phyloP scores from a whole-genome alignment of 805 yeast genomes.

The Starmerella tilneyi region DNA sequence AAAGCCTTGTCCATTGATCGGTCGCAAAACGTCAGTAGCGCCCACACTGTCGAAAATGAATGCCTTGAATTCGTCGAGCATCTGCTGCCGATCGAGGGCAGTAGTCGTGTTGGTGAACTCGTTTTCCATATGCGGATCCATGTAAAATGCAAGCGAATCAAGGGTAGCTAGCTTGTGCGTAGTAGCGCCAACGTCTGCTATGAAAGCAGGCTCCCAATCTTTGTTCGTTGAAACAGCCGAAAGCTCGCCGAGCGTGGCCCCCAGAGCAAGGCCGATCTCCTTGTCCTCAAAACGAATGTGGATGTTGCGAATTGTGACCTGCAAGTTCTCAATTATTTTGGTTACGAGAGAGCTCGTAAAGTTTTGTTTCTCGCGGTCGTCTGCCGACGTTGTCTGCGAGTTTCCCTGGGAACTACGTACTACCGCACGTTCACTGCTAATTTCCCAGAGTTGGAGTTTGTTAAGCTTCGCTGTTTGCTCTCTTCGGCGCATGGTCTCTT shows the following conservation, averaged over 20 bases:
- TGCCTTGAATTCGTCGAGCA: conserved; percentile 35
- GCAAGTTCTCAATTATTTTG: conserved; percentile 85
- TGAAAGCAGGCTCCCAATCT: conserved; percentile 75
- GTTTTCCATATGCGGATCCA: conserved; percentile 39
- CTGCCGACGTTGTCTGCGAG: conserved; percentile 26
- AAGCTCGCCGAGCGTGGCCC: conserved; percentile 70
- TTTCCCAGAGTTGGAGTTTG: conserved; percentile 54
- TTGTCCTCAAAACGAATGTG: conserved; percentile 85
- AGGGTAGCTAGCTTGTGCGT: conserved; percentile 71
- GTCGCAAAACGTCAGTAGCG: conserved; percentile 48
- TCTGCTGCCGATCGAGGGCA: conserved; percentile 38
- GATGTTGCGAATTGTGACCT: conserved; percentile 79
- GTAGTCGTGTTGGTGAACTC: conserved; percentile 26
- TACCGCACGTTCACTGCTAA: conserved; percentile 27
- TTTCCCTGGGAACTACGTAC: conserved; percentile 33
- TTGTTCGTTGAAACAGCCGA: conserved; percentile 87
- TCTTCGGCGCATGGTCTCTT: conserved; percentile 48
- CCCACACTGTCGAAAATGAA: conserved; percentile 24
- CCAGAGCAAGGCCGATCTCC: conserved; percentile 58
- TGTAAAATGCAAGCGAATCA: conserved; percentile 65
- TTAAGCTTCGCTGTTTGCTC: conserved; percentile 57
- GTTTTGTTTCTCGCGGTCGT: conserved; percentile 45
- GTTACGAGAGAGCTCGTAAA: conserved; percentile 81
- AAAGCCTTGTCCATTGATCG: conserved; percentile 82
- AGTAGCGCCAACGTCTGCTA: conserved; percentile 53